phyloP scores from a whole-genome alignment of 805 yeast genomes.

The Yarrowia hollandica region DNA sequence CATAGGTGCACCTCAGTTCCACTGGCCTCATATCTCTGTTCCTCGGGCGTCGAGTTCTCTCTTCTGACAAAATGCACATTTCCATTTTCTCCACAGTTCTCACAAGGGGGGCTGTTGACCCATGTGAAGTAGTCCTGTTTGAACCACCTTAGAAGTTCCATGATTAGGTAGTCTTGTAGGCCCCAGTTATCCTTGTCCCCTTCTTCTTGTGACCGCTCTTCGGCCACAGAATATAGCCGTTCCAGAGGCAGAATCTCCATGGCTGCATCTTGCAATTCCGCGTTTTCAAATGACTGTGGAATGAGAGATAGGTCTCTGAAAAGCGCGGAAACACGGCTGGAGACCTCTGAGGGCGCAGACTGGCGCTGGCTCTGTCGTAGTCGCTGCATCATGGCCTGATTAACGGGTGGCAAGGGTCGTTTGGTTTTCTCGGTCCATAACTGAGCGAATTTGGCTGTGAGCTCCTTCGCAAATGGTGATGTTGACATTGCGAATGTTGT shows the following conservation, averaged over 20 bases:
- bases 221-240: constrained; percentile 60
- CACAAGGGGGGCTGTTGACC: constrained; percentile 72
- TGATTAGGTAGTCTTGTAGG: constrained; percentile 58
- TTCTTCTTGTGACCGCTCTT: constrained; percentile 45
- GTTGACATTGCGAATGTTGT: too few relatives aligned
- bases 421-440: constrained; percentile 6
- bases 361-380: not conserved
- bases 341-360: not conserved
- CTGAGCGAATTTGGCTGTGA: constrained; percentile 4
- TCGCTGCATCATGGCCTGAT: constrained; percentile 12
- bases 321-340: constrained; percentile 1
- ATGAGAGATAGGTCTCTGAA: constrained; percentile 26
- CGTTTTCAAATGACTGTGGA: constrained; percentile 47
- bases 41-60: constrained; percentile 49
- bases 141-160: constrained; percentile 63
- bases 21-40: constrained; percentile 53
- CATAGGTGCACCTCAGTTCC: constrained; percentile 68
- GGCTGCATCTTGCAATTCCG: constrained; percentile 53
- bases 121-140: constrained; percentile 78
- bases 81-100: constrained; percentile 48
- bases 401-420: constrained; percentile 6
- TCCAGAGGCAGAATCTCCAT: constrained; percentile 64
- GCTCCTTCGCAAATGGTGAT: constrained; percentile 17
- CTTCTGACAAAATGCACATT: constrained; percentile 46
- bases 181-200: constrained; percentile 41